phyloP scores from a whole-genome alignment of 2,329 filamentous ascomycete species.

The Calcarisporium arbuscula region DNA sequence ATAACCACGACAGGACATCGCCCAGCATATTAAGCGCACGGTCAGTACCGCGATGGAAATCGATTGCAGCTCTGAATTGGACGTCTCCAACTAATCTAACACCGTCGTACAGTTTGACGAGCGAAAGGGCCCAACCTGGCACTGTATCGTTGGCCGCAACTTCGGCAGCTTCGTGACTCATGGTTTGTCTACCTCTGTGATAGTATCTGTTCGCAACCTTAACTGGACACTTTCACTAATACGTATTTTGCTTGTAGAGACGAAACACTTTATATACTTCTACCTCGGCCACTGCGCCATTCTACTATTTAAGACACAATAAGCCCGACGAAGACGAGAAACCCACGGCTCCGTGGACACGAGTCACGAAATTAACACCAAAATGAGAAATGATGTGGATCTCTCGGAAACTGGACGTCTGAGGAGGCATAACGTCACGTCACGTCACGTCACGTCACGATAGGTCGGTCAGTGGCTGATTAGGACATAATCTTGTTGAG shows the following conservation, averaged over 20 bases:
- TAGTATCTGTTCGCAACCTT: background rate
- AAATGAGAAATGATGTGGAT: no score
- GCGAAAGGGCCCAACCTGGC: slow-evolving; percentile 96
- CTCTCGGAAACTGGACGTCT: no score
- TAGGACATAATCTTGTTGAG: no score
- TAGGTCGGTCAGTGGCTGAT: no score
- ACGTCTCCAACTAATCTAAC: no score
- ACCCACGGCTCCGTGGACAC: background rate
- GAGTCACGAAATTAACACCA: slow-evolving; percentile 2
- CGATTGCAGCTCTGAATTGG: no score
- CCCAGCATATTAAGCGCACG: slow-evolving; percentile 91
- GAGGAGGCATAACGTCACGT: no score
- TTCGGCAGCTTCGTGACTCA: slow-evolving; percentile 99
- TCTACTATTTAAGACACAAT: slow-evolving; percentile 98
- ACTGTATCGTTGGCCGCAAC: slow-evolving; percentile 97
- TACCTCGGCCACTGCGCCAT: slow-evolving; percentile 98
- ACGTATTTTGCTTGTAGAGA: slow-evolving; percentile 54
- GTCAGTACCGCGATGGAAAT: slow-evolving; percentile 41
- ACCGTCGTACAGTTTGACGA: slow-evolving; percentile 87
- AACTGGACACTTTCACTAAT: slow-evolving; percentile 1
- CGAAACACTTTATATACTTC: slow-evolving; percentile 99
- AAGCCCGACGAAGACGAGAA: slow-evolving; percentile 20
- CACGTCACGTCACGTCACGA: no score
- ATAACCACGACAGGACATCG: slow-evolving; percentile 70
- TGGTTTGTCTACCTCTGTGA: slow-evolving; percentile 49